A percentile compares a stretch with the other conserved stretches of the same genome.
Evolutionary conservation across 768 basidiomycete genomes (phyloP).

Genomic region (Kwoniella bestiolae): DNA sequence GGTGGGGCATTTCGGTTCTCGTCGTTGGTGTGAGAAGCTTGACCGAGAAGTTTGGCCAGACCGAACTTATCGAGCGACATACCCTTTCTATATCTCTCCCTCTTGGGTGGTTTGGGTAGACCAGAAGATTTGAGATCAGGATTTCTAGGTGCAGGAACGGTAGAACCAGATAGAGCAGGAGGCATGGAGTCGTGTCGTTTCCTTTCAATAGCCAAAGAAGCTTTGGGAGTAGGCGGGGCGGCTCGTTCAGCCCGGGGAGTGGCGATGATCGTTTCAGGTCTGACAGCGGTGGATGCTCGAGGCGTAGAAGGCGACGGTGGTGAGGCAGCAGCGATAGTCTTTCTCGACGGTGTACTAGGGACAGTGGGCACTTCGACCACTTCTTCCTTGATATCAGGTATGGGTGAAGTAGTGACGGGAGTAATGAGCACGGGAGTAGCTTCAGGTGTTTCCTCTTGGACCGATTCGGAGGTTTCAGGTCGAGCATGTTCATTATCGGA

Average conservation of each 20-base stretch:
- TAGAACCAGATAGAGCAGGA: conserved; percentile 4
- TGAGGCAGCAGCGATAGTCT: background rate
- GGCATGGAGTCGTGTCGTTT: conserved; percentile 31
- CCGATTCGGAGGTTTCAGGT: conserved; percentile 20
- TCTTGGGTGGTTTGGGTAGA: conserved; percentile 33
- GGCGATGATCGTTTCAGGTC: conserved; percentile 13
- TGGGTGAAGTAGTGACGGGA: background rate
- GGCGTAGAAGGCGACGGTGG: conserved; percentile 41
- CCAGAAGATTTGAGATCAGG: conserved; percentile 25
- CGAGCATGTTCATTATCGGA: conserved; percentile 23
- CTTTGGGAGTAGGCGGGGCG: conserved; percentile 27
- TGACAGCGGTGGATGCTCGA: conserved; percentile 22
- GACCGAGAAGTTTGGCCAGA: conserved; percentile 71
- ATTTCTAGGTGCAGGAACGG: conserved; percentile 14
- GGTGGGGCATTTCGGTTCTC: conserved; percentile 34
- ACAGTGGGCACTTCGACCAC: background rate
- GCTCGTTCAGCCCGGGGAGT: conserved; percentile 33
- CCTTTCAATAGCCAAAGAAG: conserved; percentile 11
- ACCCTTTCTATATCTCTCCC: conserved; percentile 66
- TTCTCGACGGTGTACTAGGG: conserved; percentile 37
- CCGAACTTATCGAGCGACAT: conserved; percentile 80
- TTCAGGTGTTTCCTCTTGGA: conserved; percentile 11
- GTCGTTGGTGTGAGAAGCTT: conserved; percentile 24
- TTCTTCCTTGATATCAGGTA: background rate
- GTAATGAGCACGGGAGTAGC: conserved; percentile 20